Evolutionary conservation across 1,284 basidiomycete genomes (phyloP).

Genomic region (Anthracocystis walkeri): DNA sequence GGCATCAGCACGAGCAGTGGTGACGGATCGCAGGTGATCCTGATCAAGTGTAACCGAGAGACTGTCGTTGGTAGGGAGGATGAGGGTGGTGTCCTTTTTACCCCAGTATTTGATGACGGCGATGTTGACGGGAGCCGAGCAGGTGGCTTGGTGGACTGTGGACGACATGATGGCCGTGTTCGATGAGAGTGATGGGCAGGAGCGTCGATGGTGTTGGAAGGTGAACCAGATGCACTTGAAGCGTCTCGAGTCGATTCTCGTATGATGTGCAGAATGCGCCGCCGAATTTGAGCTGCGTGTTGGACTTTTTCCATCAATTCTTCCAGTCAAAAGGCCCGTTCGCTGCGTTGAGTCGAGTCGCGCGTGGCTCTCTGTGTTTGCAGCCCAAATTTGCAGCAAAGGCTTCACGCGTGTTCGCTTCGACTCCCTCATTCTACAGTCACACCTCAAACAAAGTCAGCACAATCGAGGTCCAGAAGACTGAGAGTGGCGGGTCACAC

Average conservation of each 20-base stretch:
- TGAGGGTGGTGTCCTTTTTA: constrained; percentile 93
- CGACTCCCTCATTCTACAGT: background rate
- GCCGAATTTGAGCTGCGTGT: constrained; percentile 18
- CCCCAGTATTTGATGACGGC: constrained; percentile 96
- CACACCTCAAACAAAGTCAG: background rate
- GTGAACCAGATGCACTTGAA: background rate
- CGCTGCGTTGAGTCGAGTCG: constrained; percentile 2
- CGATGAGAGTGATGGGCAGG: background rate
- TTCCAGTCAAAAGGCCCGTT: constrained; percentile 22
- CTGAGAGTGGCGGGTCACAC: background rate
- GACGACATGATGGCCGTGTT: constrained; percentile 29
- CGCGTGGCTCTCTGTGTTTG: background rate
- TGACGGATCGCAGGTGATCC: constrained; percentile 93
- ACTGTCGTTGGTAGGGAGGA: constrained; percentile 96
- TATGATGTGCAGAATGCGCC: constrained; percentile 38
- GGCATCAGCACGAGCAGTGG: constrained; percentile 86
- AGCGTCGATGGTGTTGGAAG: constrained; percentile 5
- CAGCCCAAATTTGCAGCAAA: background rate
- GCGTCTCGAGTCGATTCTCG: constrained; percentile 20
- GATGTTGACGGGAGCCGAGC: constrained; percentile 94
- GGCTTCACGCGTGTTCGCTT: background rate
- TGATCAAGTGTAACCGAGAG: constrained; percentile 96
- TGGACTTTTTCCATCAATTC: constrained; percentile 27
- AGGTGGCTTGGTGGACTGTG: constrained; percentile 83
- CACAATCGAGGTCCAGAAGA: background rate